Base-by-base conservation (phyloP, 768 basidiomycete genomes). In the Trametes punicea region DNA sequence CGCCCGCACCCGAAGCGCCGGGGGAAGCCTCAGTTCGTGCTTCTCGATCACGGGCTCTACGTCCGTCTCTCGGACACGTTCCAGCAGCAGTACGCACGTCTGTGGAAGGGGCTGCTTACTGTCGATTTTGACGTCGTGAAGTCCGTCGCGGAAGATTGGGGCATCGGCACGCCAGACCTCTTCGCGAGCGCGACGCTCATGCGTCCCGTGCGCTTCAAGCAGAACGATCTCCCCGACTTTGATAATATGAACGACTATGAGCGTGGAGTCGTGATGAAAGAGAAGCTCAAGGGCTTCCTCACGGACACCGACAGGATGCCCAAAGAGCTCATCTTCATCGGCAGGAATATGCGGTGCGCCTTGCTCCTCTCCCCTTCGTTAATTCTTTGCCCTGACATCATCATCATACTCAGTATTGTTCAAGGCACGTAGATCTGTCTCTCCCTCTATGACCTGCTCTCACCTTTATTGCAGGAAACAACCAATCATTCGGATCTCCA, bases 31-130 rank as follows among this genome's bases (percentile, higher is more conserved):
- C 85, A 89, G 63, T 75, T 93, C 59, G 88, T 97, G 29, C 76
- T 97, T 11, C 82, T 98, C 63, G 95, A 98, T 67, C 95, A 98
- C 67, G 95, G 95, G 1, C 74, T 98, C 10, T 97, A 96, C 66
- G 89, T 95, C 34, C 74, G 75, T 7, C 79, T 93, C 3, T 70
- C 81, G 15, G 80, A 85, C 16, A 68, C 75, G 1, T 93, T 97
- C 68, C 79, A 82, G 59, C 72, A 77, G 29, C 82, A 95, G 53
- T 96, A 94, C 75, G 86, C 88, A 16, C 71, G 75, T 4, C 73
- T 96, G 4, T 94, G 93, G 93, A 78, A 82, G 47, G 79, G 78
- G 16, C 77, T 88, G 64, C 71, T 85, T 18, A 74, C 75, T 1
- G 76, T 77, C 3, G 83, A 88, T 65, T 83, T 79, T 66, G 69